Conservation (phyloP, 257 asterid species). For the Jacaranda copaia region DNA sequence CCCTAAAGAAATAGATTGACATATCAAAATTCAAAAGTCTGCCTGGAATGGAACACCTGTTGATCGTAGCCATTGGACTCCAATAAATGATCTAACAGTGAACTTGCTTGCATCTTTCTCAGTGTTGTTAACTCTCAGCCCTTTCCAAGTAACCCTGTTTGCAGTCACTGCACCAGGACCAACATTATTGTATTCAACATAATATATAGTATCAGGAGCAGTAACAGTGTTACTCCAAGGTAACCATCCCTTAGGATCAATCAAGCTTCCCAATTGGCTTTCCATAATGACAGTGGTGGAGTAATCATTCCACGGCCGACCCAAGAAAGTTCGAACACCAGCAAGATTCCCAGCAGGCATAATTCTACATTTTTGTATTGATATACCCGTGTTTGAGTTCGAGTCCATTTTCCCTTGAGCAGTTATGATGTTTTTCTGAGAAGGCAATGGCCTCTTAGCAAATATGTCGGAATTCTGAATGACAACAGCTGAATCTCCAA, state of each 20-base stretch:
- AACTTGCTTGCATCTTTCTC: constrained; percentile 5
- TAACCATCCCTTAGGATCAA: constrained; percentile 47
- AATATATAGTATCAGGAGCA: constrained; percentile 39
- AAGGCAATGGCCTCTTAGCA: constrained; percentile 24
- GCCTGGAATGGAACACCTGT: constrained; percentile 36
- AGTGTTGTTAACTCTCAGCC: neutral
- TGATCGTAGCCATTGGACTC: constrained; percentile 25
- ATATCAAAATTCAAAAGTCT: neutral
- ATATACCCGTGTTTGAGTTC: constrained; percentile 37
- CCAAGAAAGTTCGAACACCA: constrained; percentile 30
- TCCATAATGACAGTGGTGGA: constrained; percentile 40
- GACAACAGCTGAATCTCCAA: constrained; percentile 48
- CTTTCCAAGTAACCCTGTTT: constrained; percentile 44
- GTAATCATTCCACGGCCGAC: constrained; percentile 50
- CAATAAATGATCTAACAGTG: constrained; percentile 33
- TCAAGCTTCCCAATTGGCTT: constrained; percentile 29
- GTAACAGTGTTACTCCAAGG: constrained; percentile 15
- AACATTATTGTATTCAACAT: constrained; percentile 39
- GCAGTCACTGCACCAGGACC: constrained; percentile 44
- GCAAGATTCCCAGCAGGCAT: constrained; percentile 35
- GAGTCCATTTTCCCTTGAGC: constrained; percentile 44
- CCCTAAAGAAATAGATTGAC: no score
- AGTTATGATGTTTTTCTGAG: constrained; percentile 35
- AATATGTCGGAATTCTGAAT: constrained; percentile 40
- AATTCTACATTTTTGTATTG: constrained; percentile 44